phyloP scores from a whole-genome alignment of 306 rosid genomes.

The Spatholobus suberectus region DNA sequence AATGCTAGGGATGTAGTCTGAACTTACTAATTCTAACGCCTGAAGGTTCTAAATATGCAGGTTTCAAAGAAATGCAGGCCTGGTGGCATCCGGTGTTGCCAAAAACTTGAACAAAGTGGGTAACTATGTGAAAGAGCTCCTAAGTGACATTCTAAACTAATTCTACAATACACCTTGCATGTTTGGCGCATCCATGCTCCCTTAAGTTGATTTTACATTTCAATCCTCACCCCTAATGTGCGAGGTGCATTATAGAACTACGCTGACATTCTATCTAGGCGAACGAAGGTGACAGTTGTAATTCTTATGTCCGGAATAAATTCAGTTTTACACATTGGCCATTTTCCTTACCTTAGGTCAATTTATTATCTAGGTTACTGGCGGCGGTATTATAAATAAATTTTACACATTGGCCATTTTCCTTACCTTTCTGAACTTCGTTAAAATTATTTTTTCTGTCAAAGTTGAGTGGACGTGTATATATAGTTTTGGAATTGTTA shows the following conservation, averaged over 20 bases:
- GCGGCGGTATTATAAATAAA: background rate
- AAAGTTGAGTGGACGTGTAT: background rate
- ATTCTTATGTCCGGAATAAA: background rate
- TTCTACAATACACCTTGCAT: background rate
- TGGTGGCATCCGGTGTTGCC: constrained; percentile 85
- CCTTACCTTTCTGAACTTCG: background rate
- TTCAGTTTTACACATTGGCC: constrained; percentile 20
- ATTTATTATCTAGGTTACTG: constrained; percentile 22
- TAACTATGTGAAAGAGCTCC: constrained; percentile 62
- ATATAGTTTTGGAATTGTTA: background rate
- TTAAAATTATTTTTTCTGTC: background rate
- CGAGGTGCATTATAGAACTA: background rate
- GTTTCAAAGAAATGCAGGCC: constrained; percentile 77
- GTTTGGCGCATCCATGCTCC: background rate
- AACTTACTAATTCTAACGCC: constrained; percentile 15
- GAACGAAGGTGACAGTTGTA: constrained; percentile 61
- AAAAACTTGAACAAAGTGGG: constrained; percentile 78
- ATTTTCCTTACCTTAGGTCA: constrained; percentile 34
- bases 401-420: background rate
- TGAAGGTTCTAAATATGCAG: constrained; percentile 48
- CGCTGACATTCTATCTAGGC: constrained; percentile 36
- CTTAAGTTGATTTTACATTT: background rate
- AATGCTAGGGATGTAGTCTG: background rate
- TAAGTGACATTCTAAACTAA: constrained; percentile 66
- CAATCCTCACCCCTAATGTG: background rate